Percentiles rank a stretch among this genome's conserved stretches.
These are phyloP conservation scores for Hortaea werneckii DNA, from an alignment of 2,329 filamentous ascomycete species.

Conservation along the genomic window DNA sequence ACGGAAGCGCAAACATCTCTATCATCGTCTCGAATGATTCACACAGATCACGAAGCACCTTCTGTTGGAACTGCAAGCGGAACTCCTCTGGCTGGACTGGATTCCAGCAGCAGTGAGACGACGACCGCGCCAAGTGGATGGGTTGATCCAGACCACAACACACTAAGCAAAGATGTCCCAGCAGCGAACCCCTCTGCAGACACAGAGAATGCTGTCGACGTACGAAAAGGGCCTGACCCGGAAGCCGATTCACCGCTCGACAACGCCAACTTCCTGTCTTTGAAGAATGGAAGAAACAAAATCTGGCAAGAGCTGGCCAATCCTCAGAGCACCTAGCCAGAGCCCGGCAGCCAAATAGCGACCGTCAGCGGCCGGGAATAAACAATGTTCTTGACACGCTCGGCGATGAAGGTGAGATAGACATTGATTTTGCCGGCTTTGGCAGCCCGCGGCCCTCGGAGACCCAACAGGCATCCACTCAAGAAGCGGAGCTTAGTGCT, in stretches of 20 bases:
- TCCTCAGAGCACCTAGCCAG: constrained; percentile 57
- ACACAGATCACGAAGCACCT: too few relatives aligned
- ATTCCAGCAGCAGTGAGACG: too few relatives aligned
- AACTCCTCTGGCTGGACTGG: too few relatives aligned
- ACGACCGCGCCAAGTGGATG: too few relatives aligned
- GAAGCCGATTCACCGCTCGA: constrained; percentile 59
- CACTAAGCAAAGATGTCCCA: too few relatives aligned
- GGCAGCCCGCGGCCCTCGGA: constrained; percentile 24
- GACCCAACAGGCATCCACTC: neutral
- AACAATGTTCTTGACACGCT: constrained; percentile 66
- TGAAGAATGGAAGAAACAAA: constrained; percentile 98
- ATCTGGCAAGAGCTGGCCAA: constrained; percentile 75
- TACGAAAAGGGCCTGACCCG: constrained; percentile 31
- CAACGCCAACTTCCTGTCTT: constrained; percentile 81
- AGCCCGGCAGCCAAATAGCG: constrained; percentile 36
- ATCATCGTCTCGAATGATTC: too few relatives aligned
- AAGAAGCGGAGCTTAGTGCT: constrained; percentile 1
- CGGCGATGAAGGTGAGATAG: constrained; percentile 82
- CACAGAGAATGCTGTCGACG: neutral
- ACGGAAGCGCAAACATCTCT: too few relatives aligned
- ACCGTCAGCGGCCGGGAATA: constrained; percentile 42
- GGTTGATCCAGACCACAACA: too few relatives aligned
- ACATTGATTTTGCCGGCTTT: constrained; percentile 59
- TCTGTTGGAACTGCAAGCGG: too few relatives aligned
- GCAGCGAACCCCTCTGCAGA: too few relatives aligned